A percentile compares a stretch with the other conserved stretches of the same genome.
These are phyloP conservation scores for Amanita phalloides DNA, from an alignment of 768 basidiomycete genomes.

Conservation along the genomic window DNA sequence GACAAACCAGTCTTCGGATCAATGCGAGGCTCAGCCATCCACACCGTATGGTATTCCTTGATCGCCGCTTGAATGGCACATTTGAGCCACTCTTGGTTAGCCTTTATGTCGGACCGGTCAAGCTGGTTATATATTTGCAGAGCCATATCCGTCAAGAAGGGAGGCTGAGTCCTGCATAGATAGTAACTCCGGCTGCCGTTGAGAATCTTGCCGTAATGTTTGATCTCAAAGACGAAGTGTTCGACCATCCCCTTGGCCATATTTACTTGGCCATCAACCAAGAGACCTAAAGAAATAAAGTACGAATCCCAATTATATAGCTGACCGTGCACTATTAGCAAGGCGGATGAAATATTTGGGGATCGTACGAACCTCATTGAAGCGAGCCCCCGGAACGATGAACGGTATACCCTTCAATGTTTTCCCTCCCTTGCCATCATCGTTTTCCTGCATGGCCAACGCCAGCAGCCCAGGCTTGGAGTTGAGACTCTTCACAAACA, in stretches of 20 bases:
- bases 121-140: slow-evolving; percentile 96
- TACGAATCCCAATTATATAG: slow-evolving; percentile 95
- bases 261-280: slow-evolving; percentile 88
- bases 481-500: slow-evolving; percentile 88
- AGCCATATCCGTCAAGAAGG: slow-evolving; percentile 98
- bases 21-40: slow-evolving; percentile 91
- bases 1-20: slow-evolving; percentile 93
- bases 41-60: slow-evolving; percentile 97
- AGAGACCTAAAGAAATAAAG: slow-evolving; percentile 86
- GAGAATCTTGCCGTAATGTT: slow-evolving; percentile 92
- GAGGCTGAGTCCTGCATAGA: slow-evolving; percentile 91
- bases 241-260: slow-evolving; percentile 99
- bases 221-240: slow-evolving; percentile 98
- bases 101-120: slow-evolving; percentile 69
- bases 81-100: slow-evolving; percentile 87
- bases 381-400: slow-evolving; percentile 91
- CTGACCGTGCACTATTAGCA: slow-evolving; percentile 24
- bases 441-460: slow-evolving; percentile 88
- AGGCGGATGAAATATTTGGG: background rate
- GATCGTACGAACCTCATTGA: slow-evolving; percentile 64
- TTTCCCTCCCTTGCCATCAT: slow-evolving; percentile 68
- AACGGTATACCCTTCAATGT: slow-evolving; percentile 92
- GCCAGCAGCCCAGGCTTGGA: slow-evolving; percentile 91
- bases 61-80: slow-evolving; percentile 95
- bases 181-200: slow-evolving; percentile 96